Base-by-base conservation (phyloP, 768 basidiomycete species). In the Leccinum pellstonianum region DNA sequence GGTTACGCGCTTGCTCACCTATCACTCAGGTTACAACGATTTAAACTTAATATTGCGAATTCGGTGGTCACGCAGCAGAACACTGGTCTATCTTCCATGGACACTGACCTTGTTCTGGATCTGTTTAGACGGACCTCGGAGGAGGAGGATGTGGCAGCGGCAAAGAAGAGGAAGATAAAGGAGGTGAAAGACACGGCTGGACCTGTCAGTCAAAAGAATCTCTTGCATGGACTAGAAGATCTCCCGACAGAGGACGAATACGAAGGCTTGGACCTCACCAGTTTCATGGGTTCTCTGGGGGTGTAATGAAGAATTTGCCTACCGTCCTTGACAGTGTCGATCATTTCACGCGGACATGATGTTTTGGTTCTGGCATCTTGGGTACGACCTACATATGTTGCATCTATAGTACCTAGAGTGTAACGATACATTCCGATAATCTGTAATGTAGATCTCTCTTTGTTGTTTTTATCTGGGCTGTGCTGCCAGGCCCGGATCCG, bases 41-140 rank as follows among this genome's bases (percentile, higher is more conserved):
- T 99, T 84, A 99, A 99, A 74, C 82, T 98, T 67, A 98, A 98
- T 67, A 96, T 99, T 66, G 97, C 97, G 31, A 88, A 93, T 64
- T 94, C 97, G 8, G 87, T 99, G 60, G 93, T 99, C 53, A 98
- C 93, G 1, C 95, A 99, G 72, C 95, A 99, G 72, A 99, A 99
- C 71, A 84, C 96, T 1, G 95, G 93, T 21, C 76, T 99, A 52
- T 80, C 87, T 1, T 93, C 93, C 2, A 98, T 99, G 95, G 95
- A 96, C 68, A 98, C 97, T 0, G 95, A 98, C 70, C 86, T 95
- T 56, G 95, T 99, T 23, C 78, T 99, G 25, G 97, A 98, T 73
- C 81, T 99, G 38, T 98, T 99, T 82, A 81, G 77, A 64, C 86
- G 85, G 33, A 93, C 92, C 11, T 85, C 86, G 10, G 76, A 80